Evolutionary conservation across 129 eudicot species (phyloP).

Genomic region (Pittosporum tobira): DNA sequence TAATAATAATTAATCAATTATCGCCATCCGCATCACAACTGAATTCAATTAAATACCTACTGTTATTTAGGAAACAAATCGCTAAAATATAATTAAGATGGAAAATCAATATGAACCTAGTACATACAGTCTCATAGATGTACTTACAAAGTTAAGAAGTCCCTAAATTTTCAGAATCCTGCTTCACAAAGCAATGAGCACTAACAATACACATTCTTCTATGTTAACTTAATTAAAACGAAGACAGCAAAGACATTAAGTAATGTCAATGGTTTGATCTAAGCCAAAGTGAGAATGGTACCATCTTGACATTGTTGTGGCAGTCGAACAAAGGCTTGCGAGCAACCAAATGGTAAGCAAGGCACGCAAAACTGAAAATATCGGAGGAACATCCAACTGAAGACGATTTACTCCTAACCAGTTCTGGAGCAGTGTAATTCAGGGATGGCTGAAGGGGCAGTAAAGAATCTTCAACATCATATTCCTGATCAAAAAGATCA

Average conservation of each 20-base stretch:
- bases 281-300: conserved; percentile 17
- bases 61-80: too few species aligned
- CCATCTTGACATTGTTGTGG: conserved; percentile 99
- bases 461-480: conserved; percentile 93
- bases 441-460: conserved; percentile 93
- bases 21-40: too few species aligned
- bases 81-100: too few species aligned
- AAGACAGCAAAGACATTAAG: neutral
- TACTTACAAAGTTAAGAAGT: too few species aligned
- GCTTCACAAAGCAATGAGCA: too few species aligned
- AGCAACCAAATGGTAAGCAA: conserved; percentile 82
- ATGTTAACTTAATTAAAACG: neutral
- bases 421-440: conserved; percentile 94
- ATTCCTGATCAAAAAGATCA: conserved; percentile 56
- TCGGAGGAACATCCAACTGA: conserved; percentile 72
- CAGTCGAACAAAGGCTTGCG: conserved; percentile 91
- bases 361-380: conserved; percentile 93
- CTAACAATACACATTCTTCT: neutral
- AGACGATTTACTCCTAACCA: conserved; percentile 64
- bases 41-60: too few species aligned
- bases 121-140: too few species aligned
- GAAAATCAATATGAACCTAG: too few species aligned
- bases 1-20: too few species aligned
- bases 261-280: neutral
- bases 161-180: too few species aligned